Evolutionary conservation across 805 yeast genomes (phyloP).

Genomic region (Middelhovenomyces tepae): DNA sequence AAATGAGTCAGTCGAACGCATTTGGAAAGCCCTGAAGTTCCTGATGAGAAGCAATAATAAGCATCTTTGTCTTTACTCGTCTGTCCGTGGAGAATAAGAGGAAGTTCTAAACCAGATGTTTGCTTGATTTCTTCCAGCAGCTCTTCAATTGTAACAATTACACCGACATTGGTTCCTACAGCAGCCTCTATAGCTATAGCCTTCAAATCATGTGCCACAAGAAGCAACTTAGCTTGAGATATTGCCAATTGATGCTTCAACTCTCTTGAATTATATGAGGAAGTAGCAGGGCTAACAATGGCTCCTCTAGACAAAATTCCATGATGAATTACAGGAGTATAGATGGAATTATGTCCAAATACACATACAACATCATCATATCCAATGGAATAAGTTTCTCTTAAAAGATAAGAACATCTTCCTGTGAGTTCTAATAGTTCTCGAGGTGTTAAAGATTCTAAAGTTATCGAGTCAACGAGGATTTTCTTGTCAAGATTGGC

Average conservation of each 20-base stretch:
- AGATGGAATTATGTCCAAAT: conserved; percentile 23
- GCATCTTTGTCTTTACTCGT: conserved; percentile 13
- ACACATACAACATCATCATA: conserved; percentile 25
- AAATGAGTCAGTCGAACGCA: conserved; percentile 62
- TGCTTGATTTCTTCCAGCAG: conserved; percentile 2
- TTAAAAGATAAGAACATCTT: conserved; percentile 17
- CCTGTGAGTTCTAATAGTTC: conserved; percentile 13
- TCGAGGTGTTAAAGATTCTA: conserved; percentile 12
- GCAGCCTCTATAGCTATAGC: too few species aligned
- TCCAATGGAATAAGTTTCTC: conserved; percentile 13
- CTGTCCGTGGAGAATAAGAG: conserved; percentile 1
- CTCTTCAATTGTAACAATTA: conserved; percentile 1
- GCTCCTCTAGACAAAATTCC: conserved; percentile 24
- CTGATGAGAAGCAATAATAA: conserved; percentile 25
- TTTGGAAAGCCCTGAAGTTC: conserved; percentile 56
- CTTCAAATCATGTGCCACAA: too few species aligned
- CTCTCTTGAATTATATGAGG: conserved; percentile 26
- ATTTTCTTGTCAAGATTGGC: conserved; percentile 10
- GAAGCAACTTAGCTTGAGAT: conserved; percentile 17
- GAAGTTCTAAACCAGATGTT: not conserved
- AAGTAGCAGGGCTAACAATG: conserved; percentile 27
- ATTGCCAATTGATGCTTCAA: conserved; percentile 23
- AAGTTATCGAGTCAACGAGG: conserved; percentile 19
- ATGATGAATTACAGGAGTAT: conserved; percentile 23
- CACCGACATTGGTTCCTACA: too few species aligned